phyloP scores from a whole-genome alignment of 108 stramenopile species.

The Seminavis robusta region DNA sequence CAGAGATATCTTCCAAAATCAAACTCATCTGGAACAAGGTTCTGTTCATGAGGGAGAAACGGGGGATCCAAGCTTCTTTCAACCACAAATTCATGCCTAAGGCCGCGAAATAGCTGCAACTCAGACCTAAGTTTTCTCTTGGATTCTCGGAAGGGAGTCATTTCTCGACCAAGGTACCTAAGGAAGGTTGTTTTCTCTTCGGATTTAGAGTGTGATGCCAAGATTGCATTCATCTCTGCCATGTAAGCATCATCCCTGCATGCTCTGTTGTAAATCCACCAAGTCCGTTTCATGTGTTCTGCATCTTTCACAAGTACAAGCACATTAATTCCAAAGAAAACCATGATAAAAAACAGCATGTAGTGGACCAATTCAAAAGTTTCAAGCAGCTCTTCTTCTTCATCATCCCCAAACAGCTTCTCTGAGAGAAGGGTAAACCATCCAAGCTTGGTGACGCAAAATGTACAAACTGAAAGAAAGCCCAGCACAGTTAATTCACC shows the following conservation, averaged over 20 bases:
- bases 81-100: conserved; percentile 37
- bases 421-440: conserved; percentile 19
- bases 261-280: conserved; percentile 26
- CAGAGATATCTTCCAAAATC: conserved; percentile 36
- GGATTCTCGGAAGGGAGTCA: too few relatives aligned
- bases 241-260: conserved; percentile 8
- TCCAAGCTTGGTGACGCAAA: conserved; percentile 30
- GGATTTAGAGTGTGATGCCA: too few relatives aligned
- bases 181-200: too few relatives aligned
- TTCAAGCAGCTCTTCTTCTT: conserved; percentile 34
- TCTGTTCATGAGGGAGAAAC: conserved; percentile 14
- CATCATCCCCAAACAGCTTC: conserved; percentile 26
- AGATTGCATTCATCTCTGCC: neutral
- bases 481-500: conserved; percentile 60
- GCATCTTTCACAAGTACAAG: conserved; percentile 28
- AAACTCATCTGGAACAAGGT: conserved; percentile 21
- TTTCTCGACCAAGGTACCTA: too few relatives aligned
- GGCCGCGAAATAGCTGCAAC: conserved; percentile 5
- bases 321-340: conserved; percentile 47
- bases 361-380: conserved; percentile 49
- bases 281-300: conserved; percentile 19
- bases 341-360: conserved; percentile 47
- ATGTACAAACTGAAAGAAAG: conserved; percentile 42
- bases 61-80: conserved; percentile 26
- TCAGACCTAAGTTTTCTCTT: conserved; percentile 1